These are phyloP conservation scores for Arachis stenosperma DNA, from an alignment of 306 rosid genomes.

Conservation along the genomic window DNA sequence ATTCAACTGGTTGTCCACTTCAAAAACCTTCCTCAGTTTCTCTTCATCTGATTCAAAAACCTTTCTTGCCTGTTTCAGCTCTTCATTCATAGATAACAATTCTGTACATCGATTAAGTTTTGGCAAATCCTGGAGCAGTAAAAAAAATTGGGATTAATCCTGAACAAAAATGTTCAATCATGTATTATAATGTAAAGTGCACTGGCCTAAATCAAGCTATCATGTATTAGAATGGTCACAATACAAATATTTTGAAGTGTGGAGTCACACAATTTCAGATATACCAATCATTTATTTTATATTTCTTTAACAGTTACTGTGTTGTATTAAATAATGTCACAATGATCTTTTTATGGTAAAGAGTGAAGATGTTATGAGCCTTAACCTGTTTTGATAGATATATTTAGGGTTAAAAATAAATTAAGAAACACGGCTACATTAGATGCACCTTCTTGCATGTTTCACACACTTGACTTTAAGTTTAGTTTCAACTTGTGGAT, in stretches of 20 bases:
- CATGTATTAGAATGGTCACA: conserved; percentile 18
- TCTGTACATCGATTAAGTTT: conserved; percentile 86
- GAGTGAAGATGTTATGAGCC: too few relatives aligned
- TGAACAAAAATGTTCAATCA: not conserved
- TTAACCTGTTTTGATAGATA: conserved; percentile 9
- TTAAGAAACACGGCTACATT: conserved; percentile 4
- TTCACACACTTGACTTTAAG: not conserved
- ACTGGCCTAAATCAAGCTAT: not conserved
- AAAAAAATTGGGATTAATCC: conserved; percentile 11
- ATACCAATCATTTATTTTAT: not conserved
- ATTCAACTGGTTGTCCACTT: conserved; percentile 55
- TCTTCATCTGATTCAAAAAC: conserved; percentile 89
- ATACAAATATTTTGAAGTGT: not conserved
- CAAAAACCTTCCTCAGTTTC: conserved; percentile 78
- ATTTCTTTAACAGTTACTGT: not conserved
- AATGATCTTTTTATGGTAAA: too few relatives aligned
- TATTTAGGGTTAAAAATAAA: conserved; percentile 1
- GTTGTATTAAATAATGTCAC: not conserved
- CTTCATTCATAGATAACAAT: conserved; percentile 87
- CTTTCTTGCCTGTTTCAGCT: conserved; percentile 89
- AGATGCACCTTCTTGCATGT: not conserved
- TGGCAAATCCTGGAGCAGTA: conserved; percentile 61
- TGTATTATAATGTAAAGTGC: conserved; percentile 1
- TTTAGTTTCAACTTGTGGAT: conserved; percentile 13
- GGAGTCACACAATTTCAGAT: not conserved